Conservation (phyloP, 225 moss, liverwort and hornwort species). For the Marchantia polymorpha region DNA sequence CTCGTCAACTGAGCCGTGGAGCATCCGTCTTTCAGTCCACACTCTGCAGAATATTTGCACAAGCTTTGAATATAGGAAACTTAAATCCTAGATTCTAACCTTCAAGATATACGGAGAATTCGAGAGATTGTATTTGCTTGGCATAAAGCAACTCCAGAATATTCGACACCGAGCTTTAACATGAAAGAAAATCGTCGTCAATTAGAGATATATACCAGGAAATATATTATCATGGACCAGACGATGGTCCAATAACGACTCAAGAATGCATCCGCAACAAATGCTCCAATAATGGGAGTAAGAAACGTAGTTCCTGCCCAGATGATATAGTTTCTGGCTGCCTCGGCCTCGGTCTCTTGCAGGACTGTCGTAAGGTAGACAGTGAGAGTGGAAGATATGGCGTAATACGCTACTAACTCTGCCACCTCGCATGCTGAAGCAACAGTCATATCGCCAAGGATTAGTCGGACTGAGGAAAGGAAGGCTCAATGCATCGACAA, state of each 20-base stretch:
- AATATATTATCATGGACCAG: conserved; percentile 60
- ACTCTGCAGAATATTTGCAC: too few species aligned
- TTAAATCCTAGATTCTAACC: too few species aligned
- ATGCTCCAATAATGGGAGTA: conserved; percentile 70
- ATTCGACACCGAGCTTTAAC: too few species aligned
- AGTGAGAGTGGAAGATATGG: conserved; percentile 69
- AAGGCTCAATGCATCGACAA: too few species aligned
- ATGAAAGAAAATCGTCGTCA: neutral
- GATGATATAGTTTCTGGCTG: conserved; percentile 71
- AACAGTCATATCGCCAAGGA: neutral
- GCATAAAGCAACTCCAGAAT: neutral
- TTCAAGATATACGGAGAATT: too few species aligned
- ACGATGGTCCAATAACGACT: conserved; percentile 72
- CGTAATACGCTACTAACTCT: conserved; percentile 69
- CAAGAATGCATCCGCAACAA: conserved; percentile 68
- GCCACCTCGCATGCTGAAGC: conserved; percentile 67
- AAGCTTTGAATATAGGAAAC: too few species aligned
- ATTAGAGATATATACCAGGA: conserved; percentile 47
- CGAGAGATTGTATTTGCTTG: too few species aligned
- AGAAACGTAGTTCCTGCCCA: conserved; percentile 70
- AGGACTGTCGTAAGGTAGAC: conserved; percentile 58
- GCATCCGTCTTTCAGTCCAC: too few species aligned
- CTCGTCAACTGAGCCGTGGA: too few species aligned
- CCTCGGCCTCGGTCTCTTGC: conserved; percentile 59
- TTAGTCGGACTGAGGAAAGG: too few species aligned